Evolutionary conservation across 345 rosid species (phyloP).

Genomic region (Linum usitatissimum): DNA sequence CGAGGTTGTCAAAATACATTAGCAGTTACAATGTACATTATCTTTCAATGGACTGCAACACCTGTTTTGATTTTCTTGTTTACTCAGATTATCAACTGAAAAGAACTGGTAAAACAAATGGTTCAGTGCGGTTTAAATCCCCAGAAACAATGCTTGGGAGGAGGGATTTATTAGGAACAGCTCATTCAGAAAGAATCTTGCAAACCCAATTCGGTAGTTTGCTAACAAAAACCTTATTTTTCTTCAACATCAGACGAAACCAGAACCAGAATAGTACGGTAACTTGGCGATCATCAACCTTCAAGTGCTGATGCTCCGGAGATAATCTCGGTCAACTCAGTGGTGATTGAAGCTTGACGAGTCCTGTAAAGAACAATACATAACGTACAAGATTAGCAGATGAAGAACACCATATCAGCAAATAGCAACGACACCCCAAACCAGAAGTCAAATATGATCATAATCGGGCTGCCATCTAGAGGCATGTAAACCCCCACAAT

Average conservation of each 20-base stretch:
- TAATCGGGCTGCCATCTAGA: too few relatives aligned
- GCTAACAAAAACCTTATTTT: constrained; percentile 27
- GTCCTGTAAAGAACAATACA: constrained; percentile 39
- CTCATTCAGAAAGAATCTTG: constrained; percentile 9
- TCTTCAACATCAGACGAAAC: constrained; percentile 12
- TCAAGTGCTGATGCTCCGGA: constrained; percentile 92
- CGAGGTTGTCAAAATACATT: too few relatives aligned
- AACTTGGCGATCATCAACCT: constrained; percentile 27
- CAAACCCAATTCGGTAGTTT: not conserved
- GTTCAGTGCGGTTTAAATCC: constrained; percentile 7
- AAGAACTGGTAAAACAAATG: not conserved
- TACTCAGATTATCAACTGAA: not conserved
- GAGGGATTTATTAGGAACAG: constrained; percentile 22
- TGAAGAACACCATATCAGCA: too few relatives aligned
- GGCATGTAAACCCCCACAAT: too few relatives aligned
- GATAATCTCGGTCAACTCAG: constrained; percentile 93
- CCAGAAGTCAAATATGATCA: too few relatives aligned
- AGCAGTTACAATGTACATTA: too few relatives aligned
- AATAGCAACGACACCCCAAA: not conserved
- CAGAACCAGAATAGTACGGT: not conserved
- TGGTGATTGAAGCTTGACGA: constrained; percentile 97
- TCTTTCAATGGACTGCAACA: too few relatives aligned
- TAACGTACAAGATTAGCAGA: not conserved
- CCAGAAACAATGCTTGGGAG: constrained; percentile 13
- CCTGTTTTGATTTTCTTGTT: too few relatives aligned